Evolutionary conservation across 306 rosid species (phyloP), one percentile per base, ranked within the genome.

Genomic region (Luffa aegyptiaca): DNA sequence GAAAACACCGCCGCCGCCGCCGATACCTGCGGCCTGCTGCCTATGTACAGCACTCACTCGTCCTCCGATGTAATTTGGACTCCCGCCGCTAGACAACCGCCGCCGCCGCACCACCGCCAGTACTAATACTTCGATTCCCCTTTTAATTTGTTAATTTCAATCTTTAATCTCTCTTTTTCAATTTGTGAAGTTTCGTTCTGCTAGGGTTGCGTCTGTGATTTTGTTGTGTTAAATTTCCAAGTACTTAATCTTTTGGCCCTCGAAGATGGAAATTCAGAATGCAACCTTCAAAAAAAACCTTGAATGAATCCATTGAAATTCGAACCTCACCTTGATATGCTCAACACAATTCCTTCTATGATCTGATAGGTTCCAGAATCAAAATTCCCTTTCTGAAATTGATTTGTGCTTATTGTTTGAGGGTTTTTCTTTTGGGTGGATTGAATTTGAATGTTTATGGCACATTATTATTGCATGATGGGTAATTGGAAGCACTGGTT

Each of bases 61-160:
- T 93, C 93, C 0, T 87, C 94, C 0, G 99, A 95, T 79, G 93
- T 89, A 51, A 87, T 93, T 16, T 95, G 99, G 99, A 89, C 98
- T 59, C 96, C 93, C 2, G 82, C 97, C 0, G 91, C 96, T 0
- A 90, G 99, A 80, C 88, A 82, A 77, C 87, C 92, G 56, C 85
- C 86, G 39, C 89, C 85, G 10, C 88, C 88, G 3, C 92, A 61
- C 59, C 69, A 78, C 8, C 77, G 77, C 8, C 59, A 48, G 59
- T 72, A 46, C 59, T 72, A 49, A 72, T 26, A 21, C 1, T 45
- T 8, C 20, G 21, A 18, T 45, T 62, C 11, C 57, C 5, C 11
- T 76, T 57, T 75, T 59, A 26, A 55, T 76, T 74, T 3, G n/a
- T 74, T 45, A 6, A 17, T 18, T 36, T 66, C 0, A 45, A 16